phyloP scores from a whole-genome alignment of 176 grass and related monocot genomes.

The Echinochloa phyllopogon region DNA sequence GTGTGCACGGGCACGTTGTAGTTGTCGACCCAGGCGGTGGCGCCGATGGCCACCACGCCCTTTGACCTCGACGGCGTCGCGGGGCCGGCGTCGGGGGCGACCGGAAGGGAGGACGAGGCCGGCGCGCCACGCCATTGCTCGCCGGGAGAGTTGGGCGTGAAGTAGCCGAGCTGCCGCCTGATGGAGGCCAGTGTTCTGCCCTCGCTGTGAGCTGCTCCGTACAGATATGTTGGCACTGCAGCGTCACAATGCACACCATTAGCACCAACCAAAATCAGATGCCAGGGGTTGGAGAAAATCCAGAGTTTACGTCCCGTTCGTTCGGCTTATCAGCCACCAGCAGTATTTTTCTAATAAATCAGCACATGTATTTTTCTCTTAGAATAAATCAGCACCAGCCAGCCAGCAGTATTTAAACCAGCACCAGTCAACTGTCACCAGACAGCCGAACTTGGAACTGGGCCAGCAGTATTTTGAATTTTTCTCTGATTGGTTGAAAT shows the following conservation, averaged over 20 bases:
- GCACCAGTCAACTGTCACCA: too few species aligned
- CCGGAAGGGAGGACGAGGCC: background rate
- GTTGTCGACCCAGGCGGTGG: constrained; percentile 77
- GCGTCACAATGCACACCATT: background rate
- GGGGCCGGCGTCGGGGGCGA: constrained; percentile 63
- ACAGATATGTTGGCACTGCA: constrained; percentile 73
- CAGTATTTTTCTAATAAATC: too few species aligned
- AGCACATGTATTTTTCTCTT: too few species aligned
- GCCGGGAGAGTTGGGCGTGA: constrained; percentile 63
- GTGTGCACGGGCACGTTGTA: constrained; percentile 73
- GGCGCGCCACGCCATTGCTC: constrained; percentile 58
- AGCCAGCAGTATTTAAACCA: too few species aligned
- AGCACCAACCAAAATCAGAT: background rate
- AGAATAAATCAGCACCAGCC: too few species aligned
- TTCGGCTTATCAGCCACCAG: too few species aligned
- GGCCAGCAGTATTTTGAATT: too few species aligned
- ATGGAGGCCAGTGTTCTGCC: constrained; percentile 65
- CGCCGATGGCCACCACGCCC: constrained; percentile 72
- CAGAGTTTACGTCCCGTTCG: too few species aligned
- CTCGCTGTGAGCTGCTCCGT: constrained; percentile 67
- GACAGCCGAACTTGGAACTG: too few species aligned
- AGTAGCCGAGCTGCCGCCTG: constrained; percentile 82
- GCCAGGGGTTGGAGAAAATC: background rate
- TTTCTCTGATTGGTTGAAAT: background rate
- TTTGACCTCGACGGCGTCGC: constrained; percentile 33